Conservation (phyloP, 768 basidiomycete genomes). For the Strobilomyces dryophilus region DNA sequence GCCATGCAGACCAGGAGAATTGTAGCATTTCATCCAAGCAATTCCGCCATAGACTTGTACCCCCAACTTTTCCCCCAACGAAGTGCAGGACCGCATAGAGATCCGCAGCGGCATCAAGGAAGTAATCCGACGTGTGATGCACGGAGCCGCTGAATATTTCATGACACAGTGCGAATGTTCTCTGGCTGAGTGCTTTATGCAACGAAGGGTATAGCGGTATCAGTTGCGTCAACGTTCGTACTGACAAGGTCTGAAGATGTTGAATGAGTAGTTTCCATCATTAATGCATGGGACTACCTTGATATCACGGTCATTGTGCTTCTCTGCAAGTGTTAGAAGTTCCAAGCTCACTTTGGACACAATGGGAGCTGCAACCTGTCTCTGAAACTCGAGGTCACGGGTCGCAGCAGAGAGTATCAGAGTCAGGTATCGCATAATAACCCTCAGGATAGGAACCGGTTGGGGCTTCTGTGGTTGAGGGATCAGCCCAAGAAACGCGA, state of each 20-base stretch:
- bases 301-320: constrained; percentile 44
- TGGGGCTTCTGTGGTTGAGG: constrained; percentile 58
- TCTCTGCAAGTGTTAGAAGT: constrained; percentile 54
- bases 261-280: constrained; percentile 2
- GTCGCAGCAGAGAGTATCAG: constrained; percentile 56
- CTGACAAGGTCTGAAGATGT: constrained; percentile 40
- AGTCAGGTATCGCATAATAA: constrained; percentile 59
- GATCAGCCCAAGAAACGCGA: constrained; percentile 8
- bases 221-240: constrained; percentile 49
- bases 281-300: constrained; percentile 39
- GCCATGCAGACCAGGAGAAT: constrained; percentile 63
- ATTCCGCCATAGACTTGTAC: constrained; percentile 68
- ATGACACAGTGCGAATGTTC: constrained; percentile 51
- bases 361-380: constrained; percentile 70
- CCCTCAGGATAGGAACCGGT: constrained; percentile 53
- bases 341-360: constrained; percentile 66
- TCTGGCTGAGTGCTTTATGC: constrained; percentile 50
- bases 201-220: constrained; percentile 65
- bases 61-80: constrained; percentile 78
- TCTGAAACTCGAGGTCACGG: constrained; percentile 73
- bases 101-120: constrained; percentile 45
- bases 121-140: constrained; percentile 36
- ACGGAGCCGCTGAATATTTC: constrained; percentile 53
- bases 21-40: constrained; percentile 64
- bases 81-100: constrained; percentile 63